A percentile compares a stretch with the other conserved stretches of the same genome.
These are phyloP conservation scores for Ustilago loliicola DNA, from an alignment of 1,284 basidiomycete species.

Conservation along the genomic window DNA sequence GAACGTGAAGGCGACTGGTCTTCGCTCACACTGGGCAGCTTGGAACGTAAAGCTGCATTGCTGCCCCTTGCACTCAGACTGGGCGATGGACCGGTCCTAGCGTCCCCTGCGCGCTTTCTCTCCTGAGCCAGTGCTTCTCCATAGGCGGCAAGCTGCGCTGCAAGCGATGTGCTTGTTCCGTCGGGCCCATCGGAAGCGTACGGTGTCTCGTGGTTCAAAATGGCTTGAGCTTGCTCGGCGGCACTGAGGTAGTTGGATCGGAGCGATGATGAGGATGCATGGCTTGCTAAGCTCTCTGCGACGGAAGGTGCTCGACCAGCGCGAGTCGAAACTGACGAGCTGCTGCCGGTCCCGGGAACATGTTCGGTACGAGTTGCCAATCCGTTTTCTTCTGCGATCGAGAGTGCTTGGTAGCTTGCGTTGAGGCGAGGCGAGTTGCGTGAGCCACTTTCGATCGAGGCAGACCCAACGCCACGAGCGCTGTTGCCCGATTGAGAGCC, in stretches of 20 bases:
- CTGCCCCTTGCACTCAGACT: constrained; percentile 44
- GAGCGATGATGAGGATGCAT: constrained; percentile 44
- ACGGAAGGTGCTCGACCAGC: constrained; percentile 28
- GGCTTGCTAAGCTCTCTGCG: constrained; percentile 33
- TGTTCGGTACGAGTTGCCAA: constrained; percentile 1
- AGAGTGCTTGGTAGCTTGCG: constrained; percentile 35
- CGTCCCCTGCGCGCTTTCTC: constrained; percentile 45
- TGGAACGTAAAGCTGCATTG: constrained; percentile 48
- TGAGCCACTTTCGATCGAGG: constrained; percentile 12
- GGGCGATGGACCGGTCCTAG: constrained; percentile 40
- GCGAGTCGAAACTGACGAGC: constrained; percentile 14
- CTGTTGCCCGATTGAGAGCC: constrained; percentile 44
- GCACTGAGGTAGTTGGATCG: constrained; percentile 51
- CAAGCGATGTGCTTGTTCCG: constrained; percentile 43
- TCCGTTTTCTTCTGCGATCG: constrained; percentile 50
- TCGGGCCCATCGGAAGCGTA: constrained; percentile 35
- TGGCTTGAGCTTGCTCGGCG: constrained; percentile 56
- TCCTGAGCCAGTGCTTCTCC: constrained; percentile 57
- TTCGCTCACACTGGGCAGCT: constrained; percentile 52
- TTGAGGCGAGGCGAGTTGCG: constrained; percentile 40
- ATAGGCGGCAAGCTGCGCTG: constrained; percentile 55
- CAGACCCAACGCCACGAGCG: constrained; percentile 18
- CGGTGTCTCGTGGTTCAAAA: constrained; percentile 48
- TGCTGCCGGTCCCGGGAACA: constrained; percentile 5
- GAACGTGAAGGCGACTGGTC: constrained; percentile 47